Evolutionary conservation across 768 basidiomycete species (phyloP), one percentile per base, ranked within the genome.

Genomic region (Mycena venus): DNA sequence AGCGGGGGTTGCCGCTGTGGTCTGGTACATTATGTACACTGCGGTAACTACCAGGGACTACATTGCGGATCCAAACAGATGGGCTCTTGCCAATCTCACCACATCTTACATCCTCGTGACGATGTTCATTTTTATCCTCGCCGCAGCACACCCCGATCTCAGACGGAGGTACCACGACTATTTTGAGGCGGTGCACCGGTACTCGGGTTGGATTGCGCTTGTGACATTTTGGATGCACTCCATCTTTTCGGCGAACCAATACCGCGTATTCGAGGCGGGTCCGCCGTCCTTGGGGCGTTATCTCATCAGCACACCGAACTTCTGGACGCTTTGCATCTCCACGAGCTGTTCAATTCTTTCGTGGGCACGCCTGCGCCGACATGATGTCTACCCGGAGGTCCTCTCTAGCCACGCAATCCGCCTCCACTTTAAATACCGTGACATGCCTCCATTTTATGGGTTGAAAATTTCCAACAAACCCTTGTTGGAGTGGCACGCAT

Each of bases 161-260:
- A 85, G 90, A 8, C 76, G 83, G 31, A 81, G 82, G 23, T 85
- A 85, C 75, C 90, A 91, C 81, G 86, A 91, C 77, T 82, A 84
- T 58, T 91, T 91, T 79, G 90, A 91, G 78, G 85, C 85, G n/a
- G 82, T 83, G 12, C 90, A 91, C 78, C 87, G 90, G 29, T 89
- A 89, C 78, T 81, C 88, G 15, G 90, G 90, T 12, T 90, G 89
- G 90, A 80, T 83, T n/a, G 87, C 88, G 0, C 83, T 88, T 2
- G 82, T 85, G 44, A 82, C 88, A 14, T 88, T 90, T 61, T 91
- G 90, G 90, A 82, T 80, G 29, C 89, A 83, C 72, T 83, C 82
- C 11, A 78, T 83, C 44, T 82, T 83, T 40, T 75, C 80, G 31
- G 82, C 81, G 21, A 79, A 79, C 23, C 68, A 74, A 29, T 70